Conservation (phyloP, 2,329 filamentous ascomycete species). For the Gnomoniopsis smithogilvyi region DNA sequence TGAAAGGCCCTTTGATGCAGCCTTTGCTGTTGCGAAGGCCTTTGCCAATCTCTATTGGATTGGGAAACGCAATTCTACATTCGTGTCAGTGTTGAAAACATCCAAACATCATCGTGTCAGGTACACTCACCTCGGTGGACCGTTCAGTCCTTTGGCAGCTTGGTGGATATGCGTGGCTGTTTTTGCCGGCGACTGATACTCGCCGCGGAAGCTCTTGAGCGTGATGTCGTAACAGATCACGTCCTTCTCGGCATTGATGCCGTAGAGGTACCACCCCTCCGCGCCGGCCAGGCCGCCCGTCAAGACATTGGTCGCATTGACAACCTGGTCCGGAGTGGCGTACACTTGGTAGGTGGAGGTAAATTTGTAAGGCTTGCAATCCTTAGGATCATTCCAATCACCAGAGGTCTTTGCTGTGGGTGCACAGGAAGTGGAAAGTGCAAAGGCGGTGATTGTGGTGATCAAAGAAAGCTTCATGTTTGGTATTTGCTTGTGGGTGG, state of each 20-base stretch:
- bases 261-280: conserved; percentile 44
- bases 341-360: conserved; percentile 43
- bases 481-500: no score
- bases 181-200: conserved; percentile 40
- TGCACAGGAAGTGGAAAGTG: no score
- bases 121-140: conserved; percentile 33
- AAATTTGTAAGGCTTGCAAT: conserved; percentile 29
- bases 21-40: conserved; percentile 21
- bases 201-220: conserved; percentile 41
- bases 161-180: conserved; percentile 51
- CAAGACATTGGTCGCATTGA: conserved; percentile 31
- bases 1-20: conserved; percentile 36
- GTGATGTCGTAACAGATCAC: conserved; percentile 40
- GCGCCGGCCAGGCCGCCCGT: conserved; percentile 35
- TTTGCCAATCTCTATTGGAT: conserved; percentile 33
- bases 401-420: no score
- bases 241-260: conserved; percentile 38
- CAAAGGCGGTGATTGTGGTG: no score
- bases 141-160: conserved; percentile 36
- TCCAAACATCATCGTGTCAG: not conserved
- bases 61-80: conserved; percentile 40
- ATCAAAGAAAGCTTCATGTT: no score
- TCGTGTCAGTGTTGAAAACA: not conserved
- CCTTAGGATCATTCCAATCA: no score
- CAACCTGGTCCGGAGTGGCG: conserved; percentile 44